These are phyloP conservation scores for Colletotrichum karsti DNA, from an alignment of 2,329 filamentous ascomycete genomes.

Conservation along the genomic window DNA sequence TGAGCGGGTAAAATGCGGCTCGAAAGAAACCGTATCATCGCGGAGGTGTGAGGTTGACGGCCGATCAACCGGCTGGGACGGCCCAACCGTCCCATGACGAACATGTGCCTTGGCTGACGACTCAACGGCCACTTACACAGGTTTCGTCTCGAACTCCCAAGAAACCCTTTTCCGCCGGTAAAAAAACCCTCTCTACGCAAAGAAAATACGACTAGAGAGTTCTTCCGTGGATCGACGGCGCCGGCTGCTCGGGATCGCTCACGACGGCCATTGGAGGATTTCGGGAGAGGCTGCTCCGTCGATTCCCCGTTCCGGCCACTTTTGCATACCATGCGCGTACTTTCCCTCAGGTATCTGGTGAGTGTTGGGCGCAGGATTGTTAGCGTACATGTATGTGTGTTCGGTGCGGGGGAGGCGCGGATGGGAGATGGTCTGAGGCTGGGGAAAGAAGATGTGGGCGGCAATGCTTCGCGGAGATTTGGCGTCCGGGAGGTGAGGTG, in stretches of 20 bases:
- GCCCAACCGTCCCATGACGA: not conserved
- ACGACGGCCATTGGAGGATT: not conserved
- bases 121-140: too few relatives aligned
- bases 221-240: not conserved
- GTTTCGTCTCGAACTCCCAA: too few relatives aligned
- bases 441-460: not conserved
- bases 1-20: constrained; percentile 9
- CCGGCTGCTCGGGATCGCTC: not conserved
- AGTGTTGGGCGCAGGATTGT: not conserved
- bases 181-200: not conserved
- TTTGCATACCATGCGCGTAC: too few relatives aligned
- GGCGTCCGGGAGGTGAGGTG: not conserved
- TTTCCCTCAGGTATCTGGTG: too few relatives aligned
- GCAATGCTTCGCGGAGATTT: constrained; percentile 15
- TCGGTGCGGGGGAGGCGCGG: not conserved
- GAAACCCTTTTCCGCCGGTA: not conserved
- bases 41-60: too few relatives aligned
- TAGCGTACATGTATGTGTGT: not conserved
- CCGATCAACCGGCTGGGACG: not conserved
- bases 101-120: not conserved
- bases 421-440: not conserved
- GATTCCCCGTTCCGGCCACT: not conserved
- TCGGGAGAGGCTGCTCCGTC: constrained; percentile 20
- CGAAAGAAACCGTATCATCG: not conserved
- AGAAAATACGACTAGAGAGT: not conserved